These are phyloP conservation scores for Hibiscus tridactylites DNA, from an alignment of 345 rosid species.

Conservation along the genomic window DNA sequence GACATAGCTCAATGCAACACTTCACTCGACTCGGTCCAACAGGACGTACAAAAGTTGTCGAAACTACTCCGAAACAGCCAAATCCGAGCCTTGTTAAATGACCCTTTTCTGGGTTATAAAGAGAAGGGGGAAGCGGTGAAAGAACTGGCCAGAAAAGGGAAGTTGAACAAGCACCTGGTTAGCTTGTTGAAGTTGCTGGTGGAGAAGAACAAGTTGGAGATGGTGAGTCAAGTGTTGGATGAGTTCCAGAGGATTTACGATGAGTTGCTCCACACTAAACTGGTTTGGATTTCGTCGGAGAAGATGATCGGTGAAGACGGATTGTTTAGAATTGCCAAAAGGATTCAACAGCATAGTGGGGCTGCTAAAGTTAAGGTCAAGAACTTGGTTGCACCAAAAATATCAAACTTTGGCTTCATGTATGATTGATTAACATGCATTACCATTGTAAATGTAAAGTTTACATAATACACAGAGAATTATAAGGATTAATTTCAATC, in stretches of 20 bases:
- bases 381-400: constrained; percentile 18
- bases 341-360: constrained; percentile 19
- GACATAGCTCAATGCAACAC: constrained; percentile 40
- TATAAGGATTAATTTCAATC: background rate
- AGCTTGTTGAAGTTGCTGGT: constrained; percentile 48
- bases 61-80: constrained; percentile 20
- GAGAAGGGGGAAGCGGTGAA: constrained; percentile 30
- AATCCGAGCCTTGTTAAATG: constrained; percentile 19
- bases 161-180: constrained; percentile 34
- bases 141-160: constrained; percentile 31
- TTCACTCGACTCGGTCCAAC: constrained; percentile 34
- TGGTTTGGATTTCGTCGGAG: constrained; percentile 31
- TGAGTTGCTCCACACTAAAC: constrained; percentile 23
- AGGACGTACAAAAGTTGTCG: constrained; percentile 37
- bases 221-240: constrained; percentile 42
- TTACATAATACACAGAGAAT: background rate
- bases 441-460: background rate
- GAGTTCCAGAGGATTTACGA: constrained; percentile 57
- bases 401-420: background rate
- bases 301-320: constrained; percentile 21
- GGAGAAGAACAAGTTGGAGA: constrained; percentile 35
- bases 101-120: constrained; percentile 31
- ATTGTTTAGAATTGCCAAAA: constrained; percentile 21
- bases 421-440: background rate
- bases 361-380: constrained; percentile 26